Evolutionary conservation across 768 basidiomycete genomes (phyloP), one percentile per base, ranked within the genome.

Genomic region (Daedaleopsis sinensis): DNA sequence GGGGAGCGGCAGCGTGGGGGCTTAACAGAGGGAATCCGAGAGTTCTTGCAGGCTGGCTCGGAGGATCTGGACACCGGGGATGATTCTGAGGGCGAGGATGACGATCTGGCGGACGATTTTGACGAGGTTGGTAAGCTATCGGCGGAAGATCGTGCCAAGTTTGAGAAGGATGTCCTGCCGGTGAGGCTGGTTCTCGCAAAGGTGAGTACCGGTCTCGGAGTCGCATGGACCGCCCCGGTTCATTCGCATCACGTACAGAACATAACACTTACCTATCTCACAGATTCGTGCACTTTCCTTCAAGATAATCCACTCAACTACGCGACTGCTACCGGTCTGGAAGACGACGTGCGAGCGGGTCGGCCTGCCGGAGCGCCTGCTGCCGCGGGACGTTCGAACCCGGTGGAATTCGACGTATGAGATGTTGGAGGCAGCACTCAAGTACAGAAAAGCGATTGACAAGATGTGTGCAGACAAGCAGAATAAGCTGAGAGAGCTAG

Each of bases 351-450:
- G 42, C 16, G n/a, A 42, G 5, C 49, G 51, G 13, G 15, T 27
- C 13, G 24, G 10, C 13, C 32, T 60, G 3, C 24, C 37, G 3
- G 21, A 32, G 23, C 38, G 39, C 24, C 67, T 72, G 16, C 75
- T 80, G 64, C 78, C 78, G 1, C 68, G 73, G 2, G 75, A 82
- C 59, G 74, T 81, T 0, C 23, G 57, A 3, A 79, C 77, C 0
- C 61, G 71, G 0, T 80, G 77, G 79, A 77, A 79, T 47, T 77
- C 72, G 6, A 77, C 73, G 0, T 77, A 65, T 43, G 67, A 77
- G 52, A 79, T 81, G 77, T 60, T 80, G 1, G 47, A 66, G 1
- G 72, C 75, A 60, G 71, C 74, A 0, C 11, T 72, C 10, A 44
- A 71, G 6, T 73, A 78, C 57, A 61, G 66, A 7, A 36, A 18